Evolutionary conservation across 306 rosid genomes (phyloP), one percentile per base, ranked within the genome.

Genomic region (Albizia julibrissin): DNA sequence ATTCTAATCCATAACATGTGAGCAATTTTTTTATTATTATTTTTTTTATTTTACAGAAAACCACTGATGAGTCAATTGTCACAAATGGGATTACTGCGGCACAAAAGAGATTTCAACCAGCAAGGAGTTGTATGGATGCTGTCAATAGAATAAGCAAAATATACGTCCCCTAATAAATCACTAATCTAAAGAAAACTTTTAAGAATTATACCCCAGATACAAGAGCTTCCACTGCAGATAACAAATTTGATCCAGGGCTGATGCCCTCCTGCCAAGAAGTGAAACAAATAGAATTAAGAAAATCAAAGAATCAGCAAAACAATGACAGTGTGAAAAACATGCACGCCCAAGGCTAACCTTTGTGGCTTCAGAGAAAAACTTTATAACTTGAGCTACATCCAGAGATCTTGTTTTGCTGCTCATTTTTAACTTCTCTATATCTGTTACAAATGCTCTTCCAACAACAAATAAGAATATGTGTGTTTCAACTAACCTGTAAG

Each of bases 371-470:
- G 99, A 88, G 78, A 96, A 96, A 85, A 92, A 96, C 80, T 86
- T 85, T 11, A 94, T 80, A 73, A 94, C 94, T 86, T 94, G 87
- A 82, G 82, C 88, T 84, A 87, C 93, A 86, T 88, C 93, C 95
- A 94, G 82, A 78, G 91, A 84, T 83, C 99, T 90, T 89, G 91
- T 90, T 88, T 88, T 91, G 89, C 95, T 92, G 93, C 91, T 89
- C 80, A 96, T 89, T 85, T 94, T 96, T 78, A 96, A 86, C 91
- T 94, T 96, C 80, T 96, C 98, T 81, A 96, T 87, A 87, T 96
- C 99, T 46, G 99, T 90, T 80, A 96, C 99, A 91, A 96, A 96
- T 72, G 99, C 98, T 89, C 99, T 94, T 89, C 99, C 99, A 82
- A 96, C 97, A 78, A 96, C 99, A 85, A 96, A 96, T 29, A 97